Conservation (phyloP, 805 yeast genomes). For the Candida piceae region DNA sequence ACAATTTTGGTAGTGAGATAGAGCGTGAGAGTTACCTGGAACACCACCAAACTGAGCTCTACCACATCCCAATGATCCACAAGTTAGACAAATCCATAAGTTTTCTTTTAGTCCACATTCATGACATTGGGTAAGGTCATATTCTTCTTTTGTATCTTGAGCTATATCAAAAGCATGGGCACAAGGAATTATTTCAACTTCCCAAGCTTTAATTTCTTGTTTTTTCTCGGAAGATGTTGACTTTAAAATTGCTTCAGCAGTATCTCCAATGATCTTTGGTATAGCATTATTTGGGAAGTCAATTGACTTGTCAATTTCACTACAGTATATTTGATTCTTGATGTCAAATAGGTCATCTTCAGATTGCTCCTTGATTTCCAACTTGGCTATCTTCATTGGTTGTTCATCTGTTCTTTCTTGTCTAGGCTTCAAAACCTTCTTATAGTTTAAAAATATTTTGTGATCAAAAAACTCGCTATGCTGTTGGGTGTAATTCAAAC, state of each 20-base stretch:
- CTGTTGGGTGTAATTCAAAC: constrained; percentile 45
- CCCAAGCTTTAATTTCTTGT: constrained; percentile 87
- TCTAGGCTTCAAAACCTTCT: constrained; percentile 43
- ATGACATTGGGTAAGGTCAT: constrained; percentile 42
- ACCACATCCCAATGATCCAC: constrained; percentile 95
- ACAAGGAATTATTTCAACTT: constrained; percentile 78
- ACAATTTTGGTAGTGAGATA: constrained; percentile 53
- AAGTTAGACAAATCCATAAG: constrained; percentile 86
- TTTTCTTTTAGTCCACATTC: constrained; percentile 67
- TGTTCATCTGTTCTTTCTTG: constrained; percentile 26
- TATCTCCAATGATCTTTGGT: constrained; percentile 27
- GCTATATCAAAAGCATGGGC: constrained; percentile 60
- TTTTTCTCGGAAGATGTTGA: constrained; percentile 56
- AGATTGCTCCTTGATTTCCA: constrained; percentile 58
- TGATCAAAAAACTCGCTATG: constrained; percentile 56
- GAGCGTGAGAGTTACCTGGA: constrained; percentile 91
- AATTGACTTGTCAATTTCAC: constrained; percentile 24
- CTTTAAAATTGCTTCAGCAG: constrained; percentile 41
- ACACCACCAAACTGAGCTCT: constrained; percentile 90
- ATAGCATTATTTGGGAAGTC: constrained; percentile 26
- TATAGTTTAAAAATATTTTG: constrained; percentile 53
- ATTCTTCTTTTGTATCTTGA: constrained; percentile 28
- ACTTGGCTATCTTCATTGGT: constrained; percentile 49
- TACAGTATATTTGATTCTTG: constrained; percentile 36
- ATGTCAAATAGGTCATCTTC: constrained; percentile 62